These are phyloP conservation scores for Camelina sativa DNA, from an alignment of 345 rosid species.

Conservation along the genomic window DNA sequence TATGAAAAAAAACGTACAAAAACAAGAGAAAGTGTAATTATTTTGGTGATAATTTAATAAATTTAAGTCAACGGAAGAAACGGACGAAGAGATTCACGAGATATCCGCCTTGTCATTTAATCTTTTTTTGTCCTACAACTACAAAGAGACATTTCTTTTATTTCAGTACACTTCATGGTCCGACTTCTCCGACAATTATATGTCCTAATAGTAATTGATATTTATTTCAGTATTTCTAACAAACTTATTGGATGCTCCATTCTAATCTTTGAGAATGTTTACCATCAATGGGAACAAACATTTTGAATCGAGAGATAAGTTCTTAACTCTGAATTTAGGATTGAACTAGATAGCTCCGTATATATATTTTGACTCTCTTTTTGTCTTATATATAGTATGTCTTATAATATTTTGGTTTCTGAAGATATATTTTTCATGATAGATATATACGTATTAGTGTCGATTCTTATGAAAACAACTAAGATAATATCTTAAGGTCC, in stretches of 20 bases:
- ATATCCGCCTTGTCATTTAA: constrained; percentile 37
- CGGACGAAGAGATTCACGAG: constrained; percentile 47
- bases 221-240: constrained; percentile 22
- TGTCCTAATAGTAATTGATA: constrained; percentile 14
- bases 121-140: constrained; percentile 25
- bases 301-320: background rate
- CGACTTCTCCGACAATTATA: constrained; percentile 40
- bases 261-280: constrained; percentile 3
- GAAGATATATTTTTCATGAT: too few species aligned
- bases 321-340: too few species aligned
- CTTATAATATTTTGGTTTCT: background rate
- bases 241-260: constrained; percentile 13
- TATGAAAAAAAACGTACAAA: too few species aligned
- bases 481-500: constrained; percentile 20
- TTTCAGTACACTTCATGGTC: constrained; percentile 39
- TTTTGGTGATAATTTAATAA: constrained; percentile 17
- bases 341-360: too few species aligned
- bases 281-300: constrained; percentile 6
- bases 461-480: constrained; percentile 10
- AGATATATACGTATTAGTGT: background rate
- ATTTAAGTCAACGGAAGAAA: constrained; percentile 44
- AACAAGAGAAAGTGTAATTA: constrained; percentile 4
- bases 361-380: too few species aligned
- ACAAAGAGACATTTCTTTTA: constrained; percentile 41
- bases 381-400: background rate